A percentile compares a stretch with the other conserved stretches of the same genome.
Evolutionary conservation across 768 basidiomycete genomes (phyloP).

Genomic region (Tephrocybe sp.): DNA sequence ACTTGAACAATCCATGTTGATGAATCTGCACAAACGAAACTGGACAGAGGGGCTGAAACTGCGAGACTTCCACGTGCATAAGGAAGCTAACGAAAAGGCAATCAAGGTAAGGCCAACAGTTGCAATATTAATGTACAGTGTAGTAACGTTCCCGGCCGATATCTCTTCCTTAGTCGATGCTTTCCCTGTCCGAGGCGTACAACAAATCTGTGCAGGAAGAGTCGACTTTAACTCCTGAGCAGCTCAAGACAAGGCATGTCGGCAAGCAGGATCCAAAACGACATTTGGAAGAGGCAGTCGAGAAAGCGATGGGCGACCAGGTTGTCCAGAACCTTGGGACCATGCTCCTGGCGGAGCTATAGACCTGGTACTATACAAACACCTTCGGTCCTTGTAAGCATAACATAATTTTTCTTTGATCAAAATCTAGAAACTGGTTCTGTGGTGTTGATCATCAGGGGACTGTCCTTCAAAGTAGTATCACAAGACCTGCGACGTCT

Average conservation of each 20-base stretch:
- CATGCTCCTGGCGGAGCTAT: conserved; percentile 92
- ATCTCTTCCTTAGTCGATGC: conserved; percentile 73
- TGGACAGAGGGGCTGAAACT: conserved; percentile 98
- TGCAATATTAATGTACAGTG: conserved; percentile 4
- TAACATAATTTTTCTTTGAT: conserved; percentile 13
- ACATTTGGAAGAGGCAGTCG: conserved; percentile 95
- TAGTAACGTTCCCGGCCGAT: conserved; percentile 11
- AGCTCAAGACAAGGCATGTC: conserved; percentile 96
- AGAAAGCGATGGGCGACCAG: conserved; percentile 97
- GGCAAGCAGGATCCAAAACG: conserved; percentile 98
- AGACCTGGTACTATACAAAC: conserved; percentile 24
- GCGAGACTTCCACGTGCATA: conserved; percentile 86
- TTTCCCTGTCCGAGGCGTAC: conserved; percentile 88
- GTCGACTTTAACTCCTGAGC: conserved; percentile 89
- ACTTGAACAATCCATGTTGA: conserved; percentile 96
- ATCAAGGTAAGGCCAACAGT: conserved; percentile 72
- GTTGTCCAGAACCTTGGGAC: conserved; percentile 95
- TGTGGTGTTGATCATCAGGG: too few species aligned
- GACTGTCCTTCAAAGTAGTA: too few species aligned
- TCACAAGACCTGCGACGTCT: conserved; percentile 38
- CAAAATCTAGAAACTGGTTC: conserved; percentile 5
- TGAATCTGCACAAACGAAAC: conserved; percentile 98
- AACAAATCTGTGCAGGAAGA: conserved; percentile 99
- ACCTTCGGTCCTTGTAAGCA: conserved; percentile 13
- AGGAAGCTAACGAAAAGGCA: conserved; percentile 86